phyloP scores from a whole-genome alignment of 345 rosid species.

The Brassica juncea region DNA sequence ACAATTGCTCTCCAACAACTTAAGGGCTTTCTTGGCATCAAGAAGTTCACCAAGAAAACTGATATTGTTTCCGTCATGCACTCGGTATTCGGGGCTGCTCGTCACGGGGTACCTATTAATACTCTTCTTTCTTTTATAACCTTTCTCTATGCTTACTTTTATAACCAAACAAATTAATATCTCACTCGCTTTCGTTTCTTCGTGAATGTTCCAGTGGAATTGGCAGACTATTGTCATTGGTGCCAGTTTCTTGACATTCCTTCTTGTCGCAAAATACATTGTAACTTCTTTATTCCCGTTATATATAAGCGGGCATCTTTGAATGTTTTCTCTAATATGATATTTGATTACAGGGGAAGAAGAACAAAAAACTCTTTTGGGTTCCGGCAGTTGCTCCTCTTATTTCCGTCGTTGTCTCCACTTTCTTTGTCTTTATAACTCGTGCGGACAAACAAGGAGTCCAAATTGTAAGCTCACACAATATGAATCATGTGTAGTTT shows the following conservation, averaged over 20 bases:
- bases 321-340: conserved; percentile 6
- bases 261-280: conserved; percentile 65
- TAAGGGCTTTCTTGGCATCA: conserved; percentile 85
- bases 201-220: conserved; percentile 69
- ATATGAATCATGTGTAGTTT: neutral
- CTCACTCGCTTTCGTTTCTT: neutral
- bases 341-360: conserved; percentile 62
- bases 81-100: conserved; percentile 32
- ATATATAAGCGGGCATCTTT: neutral
- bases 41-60: conserved; percentile 64
- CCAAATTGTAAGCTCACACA: conserved; percentile 58
- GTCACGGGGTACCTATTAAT: conserved; percentile 33
- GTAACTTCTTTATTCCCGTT: conserved; percentile 41
- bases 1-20: conserved; percentile 92
- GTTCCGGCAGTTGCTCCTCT: conserved; percentile 90
- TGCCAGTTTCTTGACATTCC: conserved; percentile 67
- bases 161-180: neutral
- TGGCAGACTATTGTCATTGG: conserved; percentile 89
- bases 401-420: conserved; percentile 73
- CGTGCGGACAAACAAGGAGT: conserved; percentile 87
- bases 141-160: neutral
- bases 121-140: neutral
- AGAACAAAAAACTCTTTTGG: conserved; percentile 80
- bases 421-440: conserved; percentile 79
- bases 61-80: conserved; percentile 56